Percentiles rank a stretch among this genome's conserved stretches.
phyloP scores from a whole-genome alignment of 192 early-diverging fungal species.

The Coemansia nantahalensis region DNA sequence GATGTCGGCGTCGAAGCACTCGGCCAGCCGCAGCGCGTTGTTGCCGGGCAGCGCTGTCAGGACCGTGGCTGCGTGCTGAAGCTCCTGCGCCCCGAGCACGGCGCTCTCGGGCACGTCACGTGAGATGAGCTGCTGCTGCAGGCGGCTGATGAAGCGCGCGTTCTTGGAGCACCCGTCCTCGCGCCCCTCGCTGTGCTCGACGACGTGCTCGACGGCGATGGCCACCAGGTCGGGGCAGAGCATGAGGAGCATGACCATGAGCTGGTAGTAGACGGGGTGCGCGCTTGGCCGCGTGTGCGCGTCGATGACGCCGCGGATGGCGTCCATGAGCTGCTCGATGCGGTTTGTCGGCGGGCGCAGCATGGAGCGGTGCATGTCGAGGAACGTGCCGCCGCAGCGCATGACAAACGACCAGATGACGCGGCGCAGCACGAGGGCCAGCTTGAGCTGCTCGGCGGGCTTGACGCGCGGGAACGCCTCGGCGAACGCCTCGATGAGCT shows the following conservation, averaged over 20 bases:
- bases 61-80: constrained; percentile 32
- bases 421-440: constrained; percentile 72
- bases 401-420: constrained; percentile 95
- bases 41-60: constrained; percentile 45
- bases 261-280: constrained; percentile 78
- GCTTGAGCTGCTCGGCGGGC: constrained; percentile 67
- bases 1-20: constrained; percentile 40
- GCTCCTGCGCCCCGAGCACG: constrained; percentile 34
- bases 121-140: constrained; percentile 40
- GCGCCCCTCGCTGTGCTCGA: constrained; percentile 56
- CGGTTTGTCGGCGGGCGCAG: constrained; percentile 26
- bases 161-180: constrained; percentile 47
- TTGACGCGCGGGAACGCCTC: constrained; percentile 58
- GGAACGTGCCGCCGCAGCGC: constrained; percentile 79
- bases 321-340: constrained; percentile 38
- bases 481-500: constrained; percentile 56
- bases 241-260: constrained; percentile 79
- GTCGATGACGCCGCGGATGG: constrained; percentile 52
- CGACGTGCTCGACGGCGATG: constrained; percentile 50
- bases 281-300: constrained; percentile 60
- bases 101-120: constrained; percentile 45
- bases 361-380: constrained; percentile 64
- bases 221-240: constrained; percentile 75
- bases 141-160: constrained; percentile 28
- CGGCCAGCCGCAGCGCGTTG: constrained; percentile 35